Evolutionary conservation across 805 yeast genomes (phyloP).

Genomic region (Lipomyces lipofer): DNA sequence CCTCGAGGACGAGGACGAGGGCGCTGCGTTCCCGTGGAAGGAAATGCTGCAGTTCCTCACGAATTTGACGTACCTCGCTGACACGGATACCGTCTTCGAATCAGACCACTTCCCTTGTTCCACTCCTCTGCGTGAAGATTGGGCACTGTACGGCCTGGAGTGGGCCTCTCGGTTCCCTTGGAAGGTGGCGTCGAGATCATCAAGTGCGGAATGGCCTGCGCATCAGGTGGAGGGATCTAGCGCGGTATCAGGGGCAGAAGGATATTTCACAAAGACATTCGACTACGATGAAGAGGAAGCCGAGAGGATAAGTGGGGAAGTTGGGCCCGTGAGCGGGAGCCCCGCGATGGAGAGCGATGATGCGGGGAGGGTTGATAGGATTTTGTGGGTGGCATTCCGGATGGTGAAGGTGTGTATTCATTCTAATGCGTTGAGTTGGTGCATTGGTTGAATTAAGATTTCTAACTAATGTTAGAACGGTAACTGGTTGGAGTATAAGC

Average conservation of each 20-base stretch:
- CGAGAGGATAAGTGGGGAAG: constrained; percentile 2
- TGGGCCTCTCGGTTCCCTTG: constrained; percentile 15
- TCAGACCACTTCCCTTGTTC: constrained; percentile 7
- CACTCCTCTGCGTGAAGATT: constrained; percentile 11
- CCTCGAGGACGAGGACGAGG: not conserved
- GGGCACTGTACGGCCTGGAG: constrained; percentile 20
- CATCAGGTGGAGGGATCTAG: not conserved
- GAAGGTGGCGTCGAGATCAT: not conserved
- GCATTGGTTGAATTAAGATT: not conserved
- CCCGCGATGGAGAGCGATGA: not conserved
- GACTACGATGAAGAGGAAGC: constrained; percentile 1
- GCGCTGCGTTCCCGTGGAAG: constrained; percentile 23
- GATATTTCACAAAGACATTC: not conserved
- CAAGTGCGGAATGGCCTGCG: not conserved
- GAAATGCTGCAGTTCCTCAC: constrained; percentile 20
- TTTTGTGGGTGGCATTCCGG: constrained; percentile 22
- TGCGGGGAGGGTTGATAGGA: constrained; percentile 19
- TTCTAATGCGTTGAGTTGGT: not conserved
- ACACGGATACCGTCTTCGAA: constrained; percentile 11
- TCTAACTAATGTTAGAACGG: constrained; percentile 1
- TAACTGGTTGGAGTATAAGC: constrained; percentile 8
- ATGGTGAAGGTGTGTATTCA: constrained; percentile 13
- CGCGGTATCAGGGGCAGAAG: not conserved
- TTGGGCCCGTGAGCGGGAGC: constrained; percentile 10
- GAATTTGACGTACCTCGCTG: constrained; percentile 20